A percentile compares a stretch with the other conserved stretches of the same genome.
Evolutionary conservation across 352 stramenopile genomes (phyloP).

Genomic region (Phytophthora fragariaefolia): DNA sequence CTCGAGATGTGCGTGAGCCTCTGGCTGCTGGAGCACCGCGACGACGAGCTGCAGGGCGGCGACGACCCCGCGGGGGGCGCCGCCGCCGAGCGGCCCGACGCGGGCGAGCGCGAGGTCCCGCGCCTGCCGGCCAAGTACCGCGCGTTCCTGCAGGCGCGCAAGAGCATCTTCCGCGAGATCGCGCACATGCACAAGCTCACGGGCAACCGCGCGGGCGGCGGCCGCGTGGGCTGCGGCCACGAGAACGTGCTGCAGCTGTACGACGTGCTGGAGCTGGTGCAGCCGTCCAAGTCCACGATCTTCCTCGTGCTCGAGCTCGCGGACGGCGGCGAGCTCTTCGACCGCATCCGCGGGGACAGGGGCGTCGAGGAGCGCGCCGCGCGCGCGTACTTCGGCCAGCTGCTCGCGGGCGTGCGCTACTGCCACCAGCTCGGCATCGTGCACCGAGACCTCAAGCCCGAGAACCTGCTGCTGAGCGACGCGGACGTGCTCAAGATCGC

Average conservation of each 20-base stretch:
- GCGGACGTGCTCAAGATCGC: slow-evolving; percentile 94
- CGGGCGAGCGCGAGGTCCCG: slow-evolving; percentile 56
- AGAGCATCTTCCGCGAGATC: slow-evolving; percentile 96
- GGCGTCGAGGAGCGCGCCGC: slow-evolving; percentile 86
- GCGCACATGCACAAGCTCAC: slow-evolving; percentile 94
- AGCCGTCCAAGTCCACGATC: slow-evolving; percentile 94
- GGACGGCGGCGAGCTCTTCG: slow-evolving; percentile 92
- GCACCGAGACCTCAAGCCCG: slow-evolving; percentile 96
- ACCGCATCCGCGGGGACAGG: slow-evolving; percentile 90
- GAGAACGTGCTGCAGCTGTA: slow-evolving; percentile 96
- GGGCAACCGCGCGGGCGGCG: slow-evolving; percentile 77
- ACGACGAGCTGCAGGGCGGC: slow-evolving; percentile 52
- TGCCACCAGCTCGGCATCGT: slow-evolving; percentile 94
- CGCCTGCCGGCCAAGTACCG: slow-evolving; percentile 94
- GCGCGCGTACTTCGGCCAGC: slow-evolving; percentile 88
- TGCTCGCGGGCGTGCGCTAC: slow-evolving; percentile 89
- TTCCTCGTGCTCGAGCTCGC: slow-evolving; percentile 94
- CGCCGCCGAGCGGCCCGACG: not conserved
- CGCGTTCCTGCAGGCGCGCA: slow-evolving; percentile 91
- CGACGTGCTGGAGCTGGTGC: slow-evolving; percentile 96
- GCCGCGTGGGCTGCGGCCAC: slow-evolving; percentile 87
- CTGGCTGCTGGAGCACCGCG: slow-evolving; percentile 76
- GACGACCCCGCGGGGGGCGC: slow-evolving; percentile 21
- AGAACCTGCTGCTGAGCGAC: slow-evolving; percentile 96
- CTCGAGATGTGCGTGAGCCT: slow-evolving; percentile 89